Base-by-base conservation (phyloP, 1,284 basidiomycete species). In the Ceraceosorus guamensis region DNA sequence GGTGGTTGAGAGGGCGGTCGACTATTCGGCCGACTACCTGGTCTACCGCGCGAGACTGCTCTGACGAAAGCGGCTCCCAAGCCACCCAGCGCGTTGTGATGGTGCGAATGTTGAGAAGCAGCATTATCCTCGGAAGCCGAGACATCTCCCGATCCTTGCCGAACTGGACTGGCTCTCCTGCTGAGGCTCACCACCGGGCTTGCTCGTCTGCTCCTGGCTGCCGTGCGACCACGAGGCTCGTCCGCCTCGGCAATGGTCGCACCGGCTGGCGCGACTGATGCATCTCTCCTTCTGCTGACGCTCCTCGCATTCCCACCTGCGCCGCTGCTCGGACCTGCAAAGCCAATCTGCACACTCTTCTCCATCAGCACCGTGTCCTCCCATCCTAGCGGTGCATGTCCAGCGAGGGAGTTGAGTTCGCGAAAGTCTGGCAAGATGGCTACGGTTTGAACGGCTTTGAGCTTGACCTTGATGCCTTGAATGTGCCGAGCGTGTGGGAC, bases 351-450 rank as follows among this genome's bases (percentile, higher is more conserved):
- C 33, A 75, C 65, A 24, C 63, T 63, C 49, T 70, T 70, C 49
- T 76, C 70, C 52, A 76, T 62, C 2, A 76, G 49, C 24, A 71
- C 70, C 6, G 65, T 63, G 33, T 72, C 71, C 46, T 76, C 74
- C 68, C 68, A 76, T 54, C 56, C 63, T 41, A 72, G 53, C 7
- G 71, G 70, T 13, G 61, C 63, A 43, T 65, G 60, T 39, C 62
- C 64, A 13, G 66, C 58, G 3, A 60, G 46, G 1, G 72, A 51
- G 48, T 75, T 70, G 31, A 45, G 47, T 18, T 57, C 55, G 34
- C 41, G 24, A 14, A 33, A 30, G 33, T 53, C 52, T 13, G 52
- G 52, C 3, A 75, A 59, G 34, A 73, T 58, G 39, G 70, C 74
- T 43, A 75, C 60, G 31, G 71, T 73, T 57, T 75, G 71, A 1